Base-by-base conservation (phyloP, 2,329 filamentous ascomycete genomes). In the Aspergillus eucalypticola region DNA sequence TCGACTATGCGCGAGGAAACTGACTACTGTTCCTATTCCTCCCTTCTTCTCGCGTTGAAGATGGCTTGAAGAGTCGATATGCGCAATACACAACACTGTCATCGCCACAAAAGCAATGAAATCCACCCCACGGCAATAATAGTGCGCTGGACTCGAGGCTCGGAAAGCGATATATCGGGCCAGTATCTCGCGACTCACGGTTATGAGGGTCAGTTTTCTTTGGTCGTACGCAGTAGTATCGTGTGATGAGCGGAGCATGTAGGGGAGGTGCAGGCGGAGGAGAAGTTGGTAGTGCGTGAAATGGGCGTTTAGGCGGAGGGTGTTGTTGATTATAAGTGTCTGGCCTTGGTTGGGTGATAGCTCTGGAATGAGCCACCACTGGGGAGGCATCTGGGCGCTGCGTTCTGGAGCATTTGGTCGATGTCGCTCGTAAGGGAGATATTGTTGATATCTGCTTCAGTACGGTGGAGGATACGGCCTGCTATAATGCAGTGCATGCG, bases 221-320 rank as follows among this genome's bases (percentile, higher is more conserved):
- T 82, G 81, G 19, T 82, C 78, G 57, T 80, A 79, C 15, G 2
- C 76, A 75, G 6, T 56, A 54, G 15, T 0, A 0, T 73, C 70
- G 5, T 59, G 55, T 3, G 71, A 67, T 6, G 72, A 60, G 23
- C 75, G 77, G 10, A 86, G 76, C 71, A 86, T 81, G 29, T 83
- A 85, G 0, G 84, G 84, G 1, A 86, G 75, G 60, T 87, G 84
- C 0, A 86, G 76, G 8, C 83, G 76, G 35, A 83, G 78, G 7
- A 85, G 71, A 3, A 86, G 75, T 35, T 81, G 78, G 64, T 81
- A 80, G 61, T 86, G 81, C 2, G 79, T 76, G 49, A 86, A 75
- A 59, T 86, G 84, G 6, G 80, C 68, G 66, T 82, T 78, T 6
- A 81, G 64, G 5, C 75, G 73, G 5, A 69, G 60, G 35, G 72